A percentile compares a stretch with the other conserved stretches of the same genome.
These are phyloP conservation scores for Gryganskiella cystojenkinii DNA, from an alignment of 192 early-diverging fungal genomes.

Conservation along the genomic window DNA sequence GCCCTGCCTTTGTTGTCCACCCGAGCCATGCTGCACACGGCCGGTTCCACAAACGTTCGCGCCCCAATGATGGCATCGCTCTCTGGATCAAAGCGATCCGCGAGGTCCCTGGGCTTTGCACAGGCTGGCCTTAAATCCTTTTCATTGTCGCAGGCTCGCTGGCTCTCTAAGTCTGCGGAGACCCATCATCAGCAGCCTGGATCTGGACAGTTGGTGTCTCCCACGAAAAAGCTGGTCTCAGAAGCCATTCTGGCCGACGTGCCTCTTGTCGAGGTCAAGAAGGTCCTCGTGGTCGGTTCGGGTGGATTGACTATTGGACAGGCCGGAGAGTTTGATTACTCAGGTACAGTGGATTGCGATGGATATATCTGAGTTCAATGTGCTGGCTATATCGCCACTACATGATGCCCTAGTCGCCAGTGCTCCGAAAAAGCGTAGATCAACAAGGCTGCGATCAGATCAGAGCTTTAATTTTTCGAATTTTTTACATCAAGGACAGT, in stretches of 20 bases:
- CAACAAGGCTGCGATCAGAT: no score
- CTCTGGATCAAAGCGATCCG: conserved; percentile 6
- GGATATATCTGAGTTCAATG: no score
- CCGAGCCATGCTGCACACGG: conserved; percentile 28
- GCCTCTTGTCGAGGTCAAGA: conserved; percentile 71
- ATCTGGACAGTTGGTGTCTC: background rate
- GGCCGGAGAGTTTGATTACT: conserved; percentile 99
- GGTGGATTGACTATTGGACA: conserved; percentile 97
- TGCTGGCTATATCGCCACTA: no score
- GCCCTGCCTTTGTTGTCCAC: conserved; percentile 29
- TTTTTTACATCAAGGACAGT: background rate
- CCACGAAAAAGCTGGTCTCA: conserved; percentile 48
- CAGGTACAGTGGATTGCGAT: conserved; percentile 67
- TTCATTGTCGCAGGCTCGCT: conserved; percentile 32
- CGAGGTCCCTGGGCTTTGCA: conserved; percentile 8
- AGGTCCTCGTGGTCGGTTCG: conserved; percentile 94
- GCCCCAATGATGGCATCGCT: conserved; percentile 25
- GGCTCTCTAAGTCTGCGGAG: conserved; percentile 32
- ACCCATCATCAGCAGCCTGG: conserved; percentile 19
- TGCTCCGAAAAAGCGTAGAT: no score
- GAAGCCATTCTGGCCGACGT: conserved; percentile 60
- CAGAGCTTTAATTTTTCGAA: background rate
- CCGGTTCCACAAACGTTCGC: conserved; percentile 4
- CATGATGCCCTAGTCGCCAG: no score
- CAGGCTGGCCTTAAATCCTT: conserved; percentile 33